These are phyloP conservation scores for Neurospora discreta DNA, from an alignment of 495 filamentous ascomycete species.

Conservation along the genomic window DNA sequence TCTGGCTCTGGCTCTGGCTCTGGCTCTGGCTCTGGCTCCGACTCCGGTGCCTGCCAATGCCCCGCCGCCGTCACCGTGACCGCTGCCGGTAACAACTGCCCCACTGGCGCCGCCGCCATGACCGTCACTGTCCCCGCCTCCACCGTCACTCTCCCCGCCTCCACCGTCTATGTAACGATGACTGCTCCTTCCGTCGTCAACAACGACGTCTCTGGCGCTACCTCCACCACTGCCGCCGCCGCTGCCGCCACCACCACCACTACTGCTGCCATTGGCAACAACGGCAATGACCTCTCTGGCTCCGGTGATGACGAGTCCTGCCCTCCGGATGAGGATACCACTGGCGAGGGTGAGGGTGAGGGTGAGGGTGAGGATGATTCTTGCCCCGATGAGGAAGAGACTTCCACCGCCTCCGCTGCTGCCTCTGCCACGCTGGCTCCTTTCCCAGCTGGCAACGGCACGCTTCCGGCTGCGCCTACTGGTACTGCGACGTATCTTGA, in stretches of 20 bases:
- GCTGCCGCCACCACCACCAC: constrained; percentile 3
- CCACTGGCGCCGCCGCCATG: constrained; percentile 18
- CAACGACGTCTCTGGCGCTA: too few relatives aligned
- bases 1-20: not conserved
- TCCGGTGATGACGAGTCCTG: not conserved
- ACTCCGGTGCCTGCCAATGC: constrained; percentile 13
- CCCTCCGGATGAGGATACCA: constrained; percentile 7
- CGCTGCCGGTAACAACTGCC: constrained; percentile 19
- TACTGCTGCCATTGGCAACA: constrained; percentile 1
- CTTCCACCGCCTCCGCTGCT: constrained; percentile 8
- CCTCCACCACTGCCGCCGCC: not conserved
- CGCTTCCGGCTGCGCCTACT: constrained; percentile 1
- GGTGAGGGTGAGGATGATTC: constrained; percentile 12
- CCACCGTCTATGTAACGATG: constrained; percentile 35
- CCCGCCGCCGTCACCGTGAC: constrained; percentile 29
- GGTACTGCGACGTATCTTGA: not conserved
- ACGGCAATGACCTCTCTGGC: not conserved
- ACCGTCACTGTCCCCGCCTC: constrained; percentile 11
- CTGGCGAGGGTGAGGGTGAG: constrained; percentile 2
- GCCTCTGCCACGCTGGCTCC: constrained; percentile 17
- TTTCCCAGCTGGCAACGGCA: constrained; percentile 22
- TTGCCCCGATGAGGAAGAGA: constrained; percentile 22
- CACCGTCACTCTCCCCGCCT: constrained; percentile 8
- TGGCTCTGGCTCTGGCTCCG: too few relatives aligned
- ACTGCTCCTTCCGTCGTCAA: constrained; percentile 8